A percentile compares a stretch with the other conserved stretches of the same genome.
Evolutionary conservation across 2,329 filamentous ascomycete species (phyloP).

Genomic region (Bipolaris zeicola): DNA sequence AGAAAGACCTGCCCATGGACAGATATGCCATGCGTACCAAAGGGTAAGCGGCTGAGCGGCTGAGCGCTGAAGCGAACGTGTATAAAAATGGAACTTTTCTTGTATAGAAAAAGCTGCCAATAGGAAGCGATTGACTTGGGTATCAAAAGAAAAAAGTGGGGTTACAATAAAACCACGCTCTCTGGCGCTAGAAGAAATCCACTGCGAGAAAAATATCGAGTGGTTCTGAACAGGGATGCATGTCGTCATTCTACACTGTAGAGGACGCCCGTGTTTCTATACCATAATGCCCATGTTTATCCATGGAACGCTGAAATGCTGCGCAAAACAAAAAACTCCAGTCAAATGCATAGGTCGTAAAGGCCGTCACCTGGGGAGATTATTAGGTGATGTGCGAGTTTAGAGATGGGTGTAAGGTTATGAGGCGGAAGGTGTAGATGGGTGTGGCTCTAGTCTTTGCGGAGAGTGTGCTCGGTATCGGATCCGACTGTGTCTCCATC

Average conservation of each 20-base stretch:
- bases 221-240: conserved; percentile 15
- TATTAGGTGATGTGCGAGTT: conserved; percentile 28
- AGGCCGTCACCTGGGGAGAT: conserved; percentile 32
- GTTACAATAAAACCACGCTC: conserved; percentile 25
- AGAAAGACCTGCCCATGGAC: conserved; percentile 13
- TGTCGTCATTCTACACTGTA: conserved; percentile 17
- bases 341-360: conserved; percentile 47
- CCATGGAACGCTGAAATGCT: conserved; percentile 44
- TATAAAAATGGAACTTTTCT: conserved; percentile 21
- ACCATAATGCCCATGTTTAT: conserved; percentile 22
- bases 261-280: conserved; percentile 32
- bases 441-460: conserved; percentile 29
- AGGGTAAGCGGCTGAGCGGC: conserved; percentile 28
- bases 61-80: conserved; percentile 39
- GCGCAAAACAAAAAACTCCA: conserved; percentile 39
- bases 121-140: conserved; percentile 42
- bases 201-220: conserved; percentile 14
- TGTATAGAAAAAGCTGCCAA: conserved; percentile 10
- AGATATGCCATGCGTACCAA: conserved; percentile 26
- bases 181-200: conserved; percentile 19
- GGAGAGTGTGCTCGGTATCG: conserved; percentile 45
- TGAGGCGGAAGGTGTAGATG: conserved; percentile 15
- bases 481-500: conserved; percentile 62
- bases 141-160: conserved; percentile 40
- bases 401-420: conserved; percentile 29